Conservation (phyloP, 768 basidiomycete genomes). For the Tylopilus cervinicoccineus region DNA sequence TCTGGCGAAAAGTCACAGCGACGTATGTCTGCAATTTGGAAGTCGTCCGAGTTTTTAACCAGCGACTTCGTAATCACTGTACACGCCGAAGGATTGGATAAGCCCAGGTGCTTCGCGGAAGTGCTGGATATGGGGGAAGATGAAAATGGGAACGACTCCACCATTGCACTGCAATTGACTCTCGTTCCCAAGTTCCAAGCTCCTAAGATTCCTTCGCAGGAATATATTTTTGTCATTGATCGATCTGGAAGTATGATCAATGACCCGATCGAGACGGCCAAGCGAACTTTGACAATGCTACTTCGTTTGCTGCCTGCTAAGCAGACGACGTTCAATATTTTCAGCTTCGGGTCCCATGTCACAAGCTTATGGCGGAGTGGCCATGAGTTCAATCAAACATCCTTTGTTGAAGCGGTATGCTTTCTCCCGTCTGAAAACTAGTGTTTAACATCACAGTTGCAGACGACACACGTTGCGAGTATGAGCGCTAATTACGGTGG, state of each 20-base stretch:
- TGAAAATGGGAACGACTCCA: conserved; percentile 11
- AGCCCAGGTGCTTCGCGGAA: conserved; percentile 56
- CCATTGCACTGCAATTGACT: conserved; percentile 49
- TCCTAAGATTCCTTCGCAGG: conserved; percentile 41
- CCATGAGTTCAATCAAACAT: conserved; percentile 25
- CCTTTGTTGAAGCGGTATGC: conserved; percentile 37
- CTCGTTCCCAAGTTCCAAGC: conserved; percentile 51
- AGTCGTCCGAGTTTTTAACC: conserved; percentile 40
- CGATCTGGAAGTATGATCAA: conserved; percentile 52
- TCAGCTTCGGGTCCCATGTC: conserved; percentile 42
- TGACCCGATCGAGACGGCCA: conserved; percentile 43
- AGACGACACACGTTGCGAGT: conserved; percentile 38
- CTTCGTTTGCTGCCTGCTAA: conserved; percentile 44
- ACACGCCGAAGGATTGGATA: conserved; percentile 45
- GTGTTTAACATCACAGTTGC: conserved; percentile 6
- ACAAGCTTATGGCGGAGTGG: conserved; percentile 36
- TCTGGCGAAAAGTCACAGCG: conserved; percentile 35
- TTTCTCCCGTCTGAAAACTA: neutral
- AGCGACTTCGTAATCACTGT: conserved; percentile 51
- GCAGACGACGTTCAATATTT: conserved; percentile 52
- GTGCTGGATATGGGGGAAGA: conserved; percentile 20
- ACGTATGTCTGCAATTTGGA: conserved; percentile 37
- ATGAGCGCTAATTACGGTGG: conserved; percentile 47
- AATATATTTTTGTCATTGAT: conserved; percentile 61
- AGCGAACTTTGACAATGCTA: conserved; percentile 42